These are phyloP conservation scores for Hypoxylon sp. DNA, from an alignment of 2,329 filamentous ascomycete genomes.

Conservation along the genomic window DNA sequence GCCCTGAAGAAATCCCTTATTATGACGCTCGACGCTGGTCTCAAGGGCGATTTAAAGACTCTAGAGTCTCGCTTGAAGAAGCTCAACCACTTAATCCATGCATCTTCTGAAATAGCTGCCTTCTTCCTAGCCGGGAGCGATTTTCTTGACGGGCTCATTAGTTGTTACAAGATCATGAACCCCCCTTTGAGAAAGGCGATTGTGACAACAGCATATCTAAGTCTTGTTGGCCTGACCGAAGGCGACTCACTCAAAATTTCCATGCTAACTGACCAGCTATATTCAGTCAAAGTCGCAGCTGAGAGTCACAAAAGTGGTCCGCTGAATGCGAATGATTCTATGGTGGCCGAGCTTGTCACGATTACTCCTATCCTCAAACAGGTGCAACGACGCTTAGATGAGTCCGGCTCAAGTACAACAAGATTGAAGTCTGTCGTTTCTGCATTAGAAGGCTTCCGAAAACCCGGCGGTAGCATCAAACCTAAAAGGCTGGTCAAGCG, in stretches of 20 bases:
- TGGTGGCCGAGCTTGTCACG: conserved; percentile 87
- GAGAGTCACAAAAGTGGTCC: conserved; percentile 73
- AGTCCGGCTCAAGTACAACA: conserved; percentile 64
- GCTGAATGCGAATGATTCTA: conserved; percentile 73
- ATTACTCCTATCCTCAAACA: conserved; percentile 81
- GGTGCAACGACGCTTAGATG: conserved; percentile 69
- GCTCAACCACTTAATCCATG: conserved; percentile 75
- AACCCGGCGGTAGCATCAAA: conserved; percentile 66
- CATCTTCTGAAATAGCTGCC: conserved; percentile 69
- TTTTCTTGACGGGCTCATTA: conserved; percentile 82
- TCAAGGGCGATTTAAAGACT: conserved; percentile 68
- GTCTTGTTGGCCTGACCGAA: conserved; percentile 79
- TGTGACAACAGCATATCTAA: conserved; percentile 81
- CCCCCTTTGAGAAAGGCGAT: conserved; percentile 76
- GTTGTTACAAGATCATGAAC: conserved; percentile 75
- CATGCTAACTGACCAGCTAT: conserved; percentile 85
- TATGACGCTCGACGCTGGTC: conserved; percentile 72
- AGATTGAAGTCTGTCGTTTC: conserved; percentile 73
- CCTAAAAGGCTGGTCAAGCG: conserved; percentile 67
- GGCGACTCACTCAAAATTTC: conserved; percentile 78
- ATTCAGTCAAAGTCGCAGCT: conserved; percentile 80
- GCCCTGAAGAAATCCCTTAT: conserved; percentile 74
- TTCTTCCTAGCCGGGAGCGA: conserved; percentile 88
- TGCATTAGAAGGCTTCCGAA: conserved; percentile 72
- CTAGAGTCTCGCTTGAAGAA: conserved; percentile 69